Conservation (phyloP, 2,329 filamentous ascomycete species). For the Xylaria sp. region DNA sequence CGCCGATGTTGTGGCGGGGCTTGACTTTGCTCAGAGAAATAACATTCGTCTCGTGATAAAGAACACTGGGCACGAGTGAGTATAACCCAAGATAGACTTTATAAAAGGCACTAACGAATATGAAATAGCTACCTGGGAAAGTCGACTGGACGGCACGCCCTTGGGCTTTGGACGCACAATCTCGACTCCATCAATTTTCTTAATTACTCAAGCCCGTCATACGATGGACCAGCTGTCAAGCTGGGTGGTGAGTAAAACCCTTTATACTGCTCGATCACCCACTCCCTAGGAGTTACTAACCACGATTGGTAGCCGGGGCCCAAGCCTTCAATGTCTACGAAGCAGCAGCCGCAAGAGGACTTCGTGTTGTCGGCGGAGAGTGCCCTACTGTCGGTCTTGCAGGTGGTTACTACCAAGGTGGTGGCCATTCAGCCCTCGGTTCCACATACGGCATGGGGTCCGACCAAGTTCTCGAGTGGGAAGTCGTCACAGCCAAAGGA, state of each 20-base stretch:
- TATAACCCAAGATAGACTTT: background rate
- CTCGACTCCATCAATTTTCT: slow-evolving; percentile 52
- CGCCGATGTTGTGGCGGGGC: slow-evolving; percentile 34
- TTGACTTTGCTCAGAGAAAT: slow-evolving; percentile 51
- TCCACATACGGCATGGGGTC: too few relatives aligned
- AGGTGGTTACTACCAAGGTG: too few relatives aligned
- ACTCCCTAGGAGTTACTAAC: background rate
- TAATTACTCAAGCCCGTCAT: slow-evolving; percentile 41
- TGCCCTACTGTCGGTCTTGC: too few relatives aligned
- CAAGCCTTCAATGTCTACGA: background rate
- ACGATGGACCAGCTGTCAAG: slow-evolving; percentile 49
- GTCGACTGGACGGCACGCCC: slow-evolving; percentile 60
- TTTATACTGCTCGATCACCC: background rate
- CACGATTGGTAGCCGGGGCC: slow-evolving; percentile 9
- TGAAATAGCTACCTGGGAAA: slow-evolving; percentile 53
- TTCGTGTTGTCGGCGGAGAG: background rate
- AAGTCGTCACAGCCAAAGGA: background rate
- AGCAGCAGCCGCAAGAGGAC: background rate
- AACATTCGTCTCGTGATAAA: slow-evolving; percentile 59
- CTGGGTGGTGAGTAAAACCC: background rate
- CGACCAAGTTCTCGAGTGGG: slow-evolving; percentile 14
- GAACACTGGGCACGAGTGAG: slow-evolving; percentile 59
- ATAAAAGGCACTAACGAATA: background rate
- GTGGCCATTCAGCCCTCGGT: too few relatives aligned
- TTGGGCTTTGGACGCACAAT: slow-evolving; percentile 59